Conservation (phyloP, 306 rosid species). For the Dalbergia oliveri region DNA sequence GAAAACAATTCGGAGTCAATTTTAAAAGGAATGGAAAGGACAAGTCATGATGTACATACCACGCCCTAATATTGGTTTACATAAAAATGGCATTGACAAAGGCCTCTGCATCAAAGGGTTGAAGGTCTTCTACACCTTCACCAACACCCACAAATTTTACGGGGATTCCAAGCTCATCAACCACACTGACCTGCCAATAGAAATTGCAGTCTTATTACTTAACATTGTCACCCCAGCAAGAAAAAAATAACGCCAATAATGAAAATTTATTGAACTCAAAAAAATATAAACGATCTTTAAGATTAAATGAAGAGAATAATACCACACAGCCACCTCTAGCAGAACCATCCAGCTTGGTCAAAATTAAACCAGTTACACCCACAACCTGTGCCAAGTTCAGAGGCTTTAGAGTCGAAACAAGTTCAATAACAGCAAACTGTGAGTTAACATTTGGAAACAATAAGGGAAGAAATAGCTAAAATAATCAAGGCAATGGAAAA, state of each 20-base stretch:
- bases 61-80: slow-evolving; percentile 37
- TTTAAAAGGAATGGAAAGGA: slow-evolving; percentile 1
- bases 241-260: slow-evolving; percentile 10
- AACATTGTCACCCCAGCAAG: slow-evolving; percentile 12
- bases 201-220: slow-evolving; percentile 26
- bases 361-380: slow-evolving; percentile 87
- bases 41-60: slow-evolving; percentile 43
- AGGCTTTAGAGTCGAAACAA: slow-evolving; percentile 37
- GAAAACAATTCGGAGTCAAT: neutral
- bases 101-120: slow-evolving; percentile 94
- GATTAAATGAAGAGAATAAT: slow-evolving; percentile 51
- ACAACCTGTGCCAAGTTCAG: slow-evolving; percentile 68
- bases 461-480: neutral
- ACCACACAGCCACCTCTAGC: slow-evolving; percentile 99
- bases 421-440: slow-evolving; percentile 32
- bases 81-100: slow-evolving; percentile 91
- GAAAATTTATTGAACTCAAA: neutral
- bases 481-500: slow-evolving; percentile 18
- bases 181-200: slow-evolving; percentile 87
- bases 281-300: slow-evolving; percentile 16
- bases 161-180: slow-evolving; percentile 94
- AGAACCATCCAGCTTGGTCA: slow-evolving; percentile 95
- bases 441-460: slow-evolving; percentile 14
- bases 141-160: slow-evolving; percentile 98
- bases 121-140: slow-evolving; percentile 91